Evolutionary conservation across 2,329 filamentous ascomycete genomes (phyloP), one percentile per base, ranked within the genome.

Genomic region (Fusarium chuoi): DNA sequence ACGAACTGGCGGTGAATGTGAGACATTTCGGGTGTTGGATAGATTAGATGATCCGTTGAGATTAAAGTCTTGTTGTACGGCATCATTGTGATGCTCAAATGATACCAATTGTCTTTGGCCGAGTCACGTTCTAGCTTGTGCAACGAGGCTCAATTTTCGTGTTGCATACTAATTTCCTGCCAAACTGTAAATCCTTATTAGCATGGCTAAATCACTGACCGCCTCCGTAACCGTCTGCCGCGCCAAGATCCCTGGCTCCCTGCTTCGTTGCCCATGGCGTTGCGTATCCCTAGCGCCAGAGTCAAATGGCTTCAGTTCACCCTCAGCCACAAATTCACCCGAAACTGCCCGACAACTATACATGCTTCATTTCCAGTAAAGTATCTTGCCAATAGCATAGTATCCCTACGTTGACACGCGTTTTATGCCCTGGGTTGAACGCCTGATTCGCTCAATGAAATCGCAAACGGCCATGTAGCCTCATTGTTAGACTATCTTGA

Each of bases 381-480:
- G 4, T 1, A 9, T 6, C 8, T 24, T 15, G 11, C 3, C 6
- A 33, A 33, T 11, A 7, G 7, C 11, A 20, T 13, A 1, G 5
- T 4, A 22, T 18, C 15, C 0, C 2, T 9, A 13, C 45, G 0
- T 6, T 8, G 6, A 14, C 20, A n/a, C 7, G 2, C 1, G 15
- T 62, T 46, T 6, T 7, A 17, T n/a, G 7, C 6, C 18, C 13
- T 35, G 3, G 33, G 5, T 4, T 12, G 9, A n/a, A 24, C 1
- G 7, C 7, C 12, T 30, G 1, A 35, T 24, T 35, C 26, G 33
- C 5, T 45, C 4, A 35, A 15, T 9, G 11, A 6, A 14, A 18
- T 17, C 11, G 4, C 15, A 15, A 15, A 24, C n/a, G 15, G 3
- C 22, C 7, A n/a, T 33, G 7, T 11, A 28, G 39, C 26, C 4